Percentiles rank a stretch among this genome's conserved stretches.
phyloP scores from a whole-genome alignment of 495 filamentous ascomycete species.

The Pyronema omphalodes region DNA sequence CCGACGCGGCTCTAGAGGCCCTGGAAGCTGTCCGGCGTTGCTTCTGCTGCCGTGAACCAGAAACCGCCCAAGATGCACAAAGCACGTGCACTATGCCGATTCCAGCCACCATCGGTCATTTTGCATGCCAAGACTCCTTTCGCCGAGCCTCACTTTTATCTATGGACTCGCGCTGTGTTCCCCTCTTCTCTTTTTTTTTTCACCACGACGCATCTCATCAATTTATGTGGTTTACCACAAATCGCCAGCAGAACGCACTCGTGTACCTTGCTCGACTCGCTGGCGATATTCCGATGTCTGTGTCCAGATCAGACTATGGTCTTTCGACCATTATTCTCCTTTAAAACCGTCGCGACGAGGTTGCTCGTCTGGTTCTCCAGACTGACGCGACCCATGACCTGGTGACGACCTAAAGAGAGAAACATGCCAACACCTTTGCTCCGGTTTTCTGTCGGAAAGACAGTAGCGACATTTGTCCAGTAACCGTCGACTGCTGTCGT shows the following conservation, averaged over 20 bases:
- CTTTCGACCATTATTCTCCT: conserved; percentile 43
- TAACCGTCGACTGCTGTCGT: not conserved
- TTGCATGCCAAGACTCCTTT: not conserved
- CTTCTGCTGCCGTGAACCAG: not conserved
- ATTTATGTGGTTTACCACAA: conserved; percentile 49
- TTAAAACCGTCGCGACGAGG: conserved; percentile 99
- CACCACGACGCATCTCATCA: conserved; percentile 52
- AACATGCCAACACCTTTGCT: conserved; percentile 32
- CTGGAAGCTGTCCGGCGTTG: too few relatives aligned
- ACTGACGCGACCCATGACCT: conserved; percentile 72
- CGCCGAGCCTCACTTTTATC: not conserved
- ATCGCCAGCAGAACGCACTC: conserved; percentile 46
- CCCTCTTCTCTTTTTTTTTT: conserved; percentile 27
- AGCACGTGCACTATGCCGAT: not conserved
- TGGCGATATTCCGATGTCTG: conserved; percentile 69
- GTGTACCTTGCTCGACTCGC: conserved; percentile 36
- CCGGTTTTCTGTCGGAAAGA: not conserved
- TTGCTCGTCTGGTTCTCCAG: conserved; percentile 33
- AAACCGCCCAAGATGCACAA: not conserved
- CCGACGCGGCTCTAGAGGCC: too few relatives aligned
- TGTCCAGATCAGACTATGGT: conserved; percentile 54
- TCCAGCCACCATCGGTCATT: not conserved
- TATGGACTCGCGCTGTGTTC: conserved; percentile 5
- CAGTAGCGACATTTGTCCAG: not conserved
- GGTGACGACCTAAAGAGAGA: conserved; percentile 93